These are phyloP conservation scores for Mesembryanthemum crystallinum DNA, from an alignment of 148 eudicot genomes.

Conservation along the genomic window DNA sequence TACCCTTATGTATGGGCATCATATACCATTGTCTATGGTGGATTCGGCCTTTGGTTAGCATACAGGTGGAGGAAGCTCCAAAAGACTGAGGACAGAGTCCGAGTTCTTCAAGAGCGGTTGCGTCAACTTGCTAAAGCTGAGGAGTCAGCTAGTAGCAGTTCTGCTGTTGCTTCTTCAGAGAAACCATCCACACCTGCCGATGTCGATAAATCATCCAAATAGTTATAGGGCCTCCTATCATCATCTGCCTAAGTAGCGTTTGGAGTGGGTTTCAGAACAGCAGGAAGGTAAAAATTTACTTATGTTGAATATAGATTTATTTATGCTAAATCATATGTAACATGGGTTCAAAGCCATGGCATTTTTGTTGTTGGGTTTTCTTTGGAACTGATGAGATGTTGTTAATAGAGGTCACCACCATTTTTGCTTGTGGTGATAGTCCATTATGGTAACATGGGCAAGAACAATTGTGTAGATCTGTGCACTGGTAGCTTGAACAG, in stretches of 20 bases:
- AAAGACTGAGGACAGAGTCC: slow-evolving; percentile 70
- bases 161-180: slow-evolving; percentile 29
- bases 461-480: too few species aligned
- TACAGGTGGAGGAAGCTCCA: slow-evolving; percentile 82
- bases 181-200: slow-evolving; percentile 26
- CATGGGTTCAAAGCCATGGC: too few species aligned
- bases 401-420: too few species aligned
- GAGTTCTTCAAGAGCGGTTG: slow-evolving; percentile 66
- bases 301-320: too few species aligned
- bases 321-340: too few species aligned
- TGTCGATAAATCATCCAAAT: slow-evolving; percentile 33
- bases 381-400: too few species aligned
- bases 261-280: too few species aligned
- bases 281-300: too few species aligned
- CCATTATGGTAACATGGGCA: too few species aligned
- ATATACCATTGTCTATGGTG: slow-evolving; percentile 73
- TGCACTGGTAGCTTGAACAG: too few species aligned
- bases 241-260: background rate
- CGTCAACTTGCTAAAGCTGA: slow-evolving; percentile 57
- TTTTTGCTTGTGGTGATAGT: too few species aligned
- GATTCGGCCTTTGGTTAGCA: slow-evolving; percentile 70
- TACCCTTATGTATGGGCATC: slow-evolving; percentile 91
- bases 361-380: too few species aligned
- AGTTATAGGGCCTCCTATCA: background rate
- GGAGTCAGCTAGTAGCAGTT: slow-evolving; percentile 29